Base-by-base conservation (phyloP, 2,329 filamentous ascomycete species). In the Triangularia setosa region DNA sequence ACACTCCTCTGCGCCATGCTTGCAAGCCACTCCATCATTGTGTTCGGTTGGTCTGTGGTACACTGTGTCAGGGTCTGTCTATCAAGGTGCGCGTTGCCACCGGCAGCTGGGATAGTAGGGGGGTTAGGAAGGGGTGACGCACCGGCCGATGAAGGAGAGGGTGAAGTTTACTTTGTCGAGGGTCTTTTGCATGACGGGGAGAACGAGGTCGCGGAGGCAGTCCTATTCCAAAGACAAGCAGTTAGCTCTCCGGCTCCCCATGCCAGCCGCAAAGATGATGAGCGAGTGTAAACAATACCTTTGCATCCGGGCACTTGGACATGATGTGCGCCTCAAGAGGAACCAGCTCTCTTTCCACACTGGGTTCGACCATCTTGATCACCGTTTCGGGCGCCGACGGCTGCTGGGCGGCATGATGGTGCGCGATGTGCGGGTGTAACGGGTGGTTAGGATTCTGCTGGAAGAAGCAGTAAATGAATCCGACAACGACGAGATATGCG, bases 241-340 rank as follows among this genome's bases (percentile, higher is more conserved):
- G 18, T 48, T 12, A 48, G 40, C 40, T 40, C 8, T 18, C 18
- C 9, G 6, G 14, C 16, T 40, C 16, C n/a, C 33, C 3, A n/a
- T n/a, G 16, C 16, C 12, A n/a, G 2, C 33, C 16, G 4, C 57
- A 23, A 14, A n/a, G 25, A 35, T 33, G 58, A 55, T 64, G 56
- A 11, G 35, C 21, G n/a, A 4, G 12, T 14, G 11, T 23, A 23
- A 35, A 66, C 78, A 11, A 18, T 73, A 85, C 84, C 75, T 83
- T 84, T 1, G 95, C 93, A 77, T 99, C 95, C 0, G 94, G 93
- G 73, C 95, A 99, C 82, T 98, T 97, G 79, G 88, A 91, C 89
- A 98, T 99, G 71, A 98, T 95, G 76, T 98, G 94, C 63, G 92
- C 91, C 76, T 99, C 95, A 1, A 99, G 79, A 3, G 92, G 90